phyloP scores from a whole-genome alignment of 176 grass and related monocot species.

The Phoenix roebelenii region DNA sequence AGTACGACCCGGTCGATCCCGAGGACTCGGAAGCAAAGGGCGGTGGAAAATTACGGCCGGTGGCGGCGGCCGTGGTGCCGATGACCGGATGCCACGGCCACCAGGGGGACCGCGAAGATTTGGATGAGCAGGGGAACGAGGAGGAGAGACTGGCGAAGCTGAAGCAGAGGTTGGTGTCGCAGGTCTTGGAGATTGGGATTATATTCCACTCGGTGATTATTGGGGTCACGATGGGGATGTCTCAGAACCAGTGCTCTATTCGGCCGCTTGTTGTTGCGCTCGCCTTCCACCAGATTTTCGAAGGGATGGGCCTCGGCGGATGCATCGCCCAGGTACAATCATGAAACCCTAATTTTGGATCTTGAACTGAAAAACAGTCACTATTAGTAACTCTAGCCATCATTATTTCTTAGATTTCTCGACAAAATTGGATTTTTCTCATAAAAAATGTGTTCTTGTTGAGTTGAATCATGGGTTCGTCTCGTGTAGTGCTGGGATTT shows the following conservation, averaged over 20 bases:
- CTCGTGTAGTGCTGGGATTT: no score
- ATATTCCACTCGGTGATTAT: slow-evolving; percentile 95
- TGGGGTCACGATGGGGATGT: slow-evolving; percentile 75
- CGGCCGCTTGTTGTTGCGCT: slow-evolving; percentile 73
- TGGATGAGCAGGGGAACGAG: slow-evolving; percentile 13
- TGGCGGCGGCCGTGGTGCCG: not conserved
- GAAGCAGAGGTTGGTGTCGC: slow-evolving; percentile 98
- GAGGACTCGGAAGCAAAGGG: slow-evolving; percentile 52
- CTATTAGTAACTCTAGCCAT: no score
- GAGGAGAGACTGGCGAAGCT: slow-evolving; percentile 56
- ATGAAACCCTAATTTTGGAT: no score
- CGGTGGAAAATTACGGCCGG: slow-evolving; percentile 1
- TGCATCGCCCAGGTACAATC: slow-evolving; percentile 81
- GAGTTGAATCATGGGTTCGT: no score
- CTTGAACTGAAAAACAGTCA: no score
- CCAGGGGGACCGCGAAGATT: slow-evolving; percentile 15
- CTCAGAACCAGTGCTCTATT: slow-evolving; percentile 80
- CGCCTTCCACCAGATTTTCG: slow-evolving; percentile 91
- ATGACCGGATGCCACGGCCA: slow-evolving; percentile 43
- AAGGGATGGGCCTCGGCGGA: slow-evolving; percentile 92
- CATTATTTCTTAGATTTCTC: no score
- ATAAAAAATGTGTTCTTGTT: no score
- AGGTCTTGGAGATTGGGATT: slow-evolving; percentile 90
- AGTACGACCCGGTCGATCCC: slow-evolving; percentile 44
- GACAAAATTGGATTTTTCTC: no score